A percentile compares a stretch with the other conserved stretches of the same genome.
Evolutionary conservation across 2,329 filamentous ascomycete species (phyloP).

Genomic region (Pestalotiopsis fici): DNA sequence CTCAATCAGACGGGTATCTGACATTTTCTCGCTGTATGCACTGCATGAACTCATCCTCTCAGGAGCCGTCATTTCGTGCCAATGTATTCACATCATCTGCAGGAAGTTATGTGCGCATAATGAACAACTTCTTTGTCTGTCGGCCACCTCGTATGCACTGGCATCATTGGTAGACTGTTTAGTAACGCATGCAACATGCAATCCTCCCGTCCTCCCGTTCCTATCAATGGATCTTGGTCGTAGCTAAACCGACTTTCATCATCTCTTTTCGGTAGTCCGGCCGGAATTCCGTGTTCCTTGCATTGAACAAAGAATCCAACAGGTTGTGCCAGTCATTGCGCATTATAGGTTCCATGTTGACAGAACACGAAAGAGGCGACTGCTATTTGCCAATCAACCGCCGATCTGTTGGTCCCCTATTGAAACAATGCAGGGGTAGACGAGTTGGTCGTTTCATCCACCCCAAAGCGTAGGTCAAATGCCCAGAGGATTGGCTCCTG

Average conservation of each 20-base stretch:
- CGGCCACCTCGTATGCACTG: too few relatives aligned
- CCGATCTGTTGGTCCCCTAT: background rate
- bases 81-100: too few relatives aligned
- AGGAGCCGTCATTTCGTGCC: too few relatives aligned
- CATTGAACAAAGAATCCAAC: background rate
- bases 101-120: too few relatives aligned
- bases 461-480: background rate
- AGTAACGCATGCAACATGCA: too few relatives aligned
- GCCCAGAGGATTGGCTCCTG: slow-evolving; percentile 8
- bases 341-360: background rate
- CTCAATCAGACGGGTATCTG: too few relatives aligned
- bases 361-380: background rate
- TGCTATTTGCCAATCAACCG: slow-evolving; percentile 1
- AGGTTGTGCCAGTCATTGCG: background rate
- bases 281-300: background rate
- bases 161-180: too few relatives aligned
- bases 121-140: too few relatives aligned
- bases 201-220: too few relatives aligned
- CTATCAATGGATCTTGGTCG: too few relatives aligned
- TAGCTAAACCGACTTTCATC: background rate
- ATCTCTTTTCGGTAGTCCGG: background rate
- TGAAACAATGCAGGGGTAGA: slow-evolving; percentile 1
- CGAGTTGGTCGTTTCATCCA: background rate
- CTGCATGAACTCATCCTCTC: too few relatives aligned
- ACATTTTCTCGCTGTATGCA: too few relatives aligned